A percentile compares a stretch with the other conserved stretches of the same genome.
Evolutionary conservation across 164 flowering plant species (phyloP).

Genomic region (Houttuynia cordata): DNA sequence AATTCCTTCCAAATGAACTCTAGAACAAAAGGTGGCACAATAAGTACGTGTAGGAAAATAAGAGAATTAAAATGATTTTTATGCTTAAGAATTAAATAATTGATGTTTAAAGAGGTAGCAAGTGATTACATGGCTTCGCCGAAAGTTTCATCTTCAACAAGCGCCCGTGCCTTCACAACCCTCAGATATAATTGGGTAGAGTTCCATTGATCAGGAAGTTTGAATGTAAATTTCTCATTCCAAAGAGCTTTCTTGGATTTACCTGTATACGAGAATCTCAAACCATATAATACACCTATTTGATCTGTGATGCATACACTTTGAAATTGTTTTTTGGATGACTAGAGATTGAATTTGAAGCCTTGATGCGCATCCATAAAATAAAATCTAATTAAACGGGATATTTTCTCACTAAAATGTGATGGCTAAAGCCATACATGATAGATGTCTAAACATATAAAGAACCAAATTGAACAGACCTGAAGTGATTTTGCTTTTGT

Average conservation of each 20-base stretch:
- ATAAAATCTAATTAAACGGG: no score
- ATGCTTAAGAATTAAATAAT: neutral
- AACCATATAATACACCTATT: neutral
- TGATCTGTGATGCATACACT: no score
- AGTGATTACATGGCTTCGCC: conserved; percentile 50
- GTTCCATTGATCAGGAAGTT: conserved; percentile 26
- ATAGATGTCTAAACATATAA: no score
- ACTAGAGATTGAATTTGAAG: no score
- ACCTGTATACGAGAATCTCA: conserved; percentile 22
- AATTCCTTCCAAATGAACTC: conserved; percentile 64
- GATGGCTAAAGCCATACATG: no score
- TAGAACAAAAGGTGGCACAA: conserved; percentile 13
- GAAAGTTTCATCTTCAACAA: conserved; percentile 38
- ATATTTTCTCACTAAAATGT: no score
- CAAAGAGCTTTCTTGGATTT: conserved; percentile 35
- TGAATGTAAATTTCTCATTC: conserved; percentile 61
- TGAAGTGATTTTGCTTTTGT: conserved; percentile 3
- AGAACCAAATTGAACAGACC: neutral
- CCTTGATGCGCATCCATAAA: no score
- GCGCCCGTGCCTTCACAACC: conserved; percentile 38
- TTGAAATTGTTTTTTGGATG: no score
- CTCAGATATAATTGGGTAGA: conserved; percentile 37
- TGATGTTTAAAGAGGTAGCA: neutral
- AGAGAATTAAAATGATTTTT: neutral
- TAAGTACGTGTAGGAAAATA: neutral